A percentile compares a stretch with the other conserved stretches of the same genome.
Conservation (phyloP, 2,329 filamentous ascomycete species). For the Colletotrichum cuscutae region DNA sequence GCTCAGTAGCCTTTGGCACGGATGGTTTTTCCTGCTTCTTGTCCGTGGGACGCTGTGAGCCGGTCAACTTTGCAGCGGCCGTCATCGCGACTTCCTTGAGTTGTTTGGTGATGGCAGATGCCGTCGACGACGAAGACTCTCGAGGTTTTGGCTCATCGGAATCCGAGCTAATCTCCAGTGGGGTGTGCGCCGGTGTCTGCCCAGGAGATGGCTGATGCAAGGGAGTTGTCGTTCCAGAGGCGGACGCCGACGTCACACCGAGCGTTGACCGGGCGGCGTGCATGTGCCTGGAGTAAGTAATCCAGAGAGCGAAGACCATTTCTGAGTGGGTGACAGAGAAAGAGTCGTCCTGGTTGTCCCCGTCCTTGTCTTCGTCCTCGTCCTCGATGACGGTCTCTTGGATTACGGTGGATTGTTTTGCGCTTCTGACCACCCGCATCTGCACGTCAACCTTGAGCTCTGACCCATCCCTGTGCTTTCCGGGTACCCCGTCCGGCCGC, state of each 20-base stretch:
- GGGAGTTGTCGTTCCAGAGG: constrained; percentile 75
- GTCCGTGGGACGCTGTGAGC: constrained; percentile 48
- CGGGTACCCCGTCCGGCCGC: constrained; percentile 84
- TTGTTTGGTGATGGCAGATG: constrained; percentile 64
- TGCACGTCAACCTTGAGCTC: constrained; percentile 96
- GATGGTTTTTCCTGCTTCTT: constrained; percentile 47
- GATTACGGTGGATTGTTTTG: constrained; percentile 70
- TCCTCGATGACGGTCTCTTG: constrained; percentile 72
- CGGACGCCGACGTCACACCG: constrained; percentile 70
- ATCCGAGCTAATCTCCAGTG: constrained; percentile 66
- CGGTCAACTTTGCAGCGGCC: constrained; percentile 64
- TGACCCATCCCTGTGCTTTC: constrained; percentile 88
- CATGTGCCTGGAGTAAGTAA: constrained; percentile 94
- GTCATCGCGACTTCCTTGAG: constrained; percentile 66
- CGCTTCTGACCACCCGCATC: constrained; percentile 94
- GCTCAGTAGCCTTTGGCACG: constrained; percentile 48
- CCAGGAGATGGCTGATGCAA: constrained; percentile 83
- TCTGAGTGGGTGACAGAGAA: constrained; percentile 71
- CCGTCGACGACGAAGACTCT: constrained; percentile 50
- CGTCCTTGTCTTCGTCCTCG: constrained; percentile 54
- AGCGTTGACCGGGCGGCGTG: constrained; percentile 76
- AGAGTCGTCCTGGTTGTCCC: constrained; percentile 50
- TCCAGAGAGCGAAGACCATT: constrained; percentile 94
- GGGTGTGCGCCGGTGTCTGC: constrained; percentile 70
- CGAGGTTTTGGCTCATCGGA: constrained; percentile 57